Evolutionary conservation across 768 basidiomycete genomes (phyloP).

Genomic region (Dentipellis sp.): DNA sequence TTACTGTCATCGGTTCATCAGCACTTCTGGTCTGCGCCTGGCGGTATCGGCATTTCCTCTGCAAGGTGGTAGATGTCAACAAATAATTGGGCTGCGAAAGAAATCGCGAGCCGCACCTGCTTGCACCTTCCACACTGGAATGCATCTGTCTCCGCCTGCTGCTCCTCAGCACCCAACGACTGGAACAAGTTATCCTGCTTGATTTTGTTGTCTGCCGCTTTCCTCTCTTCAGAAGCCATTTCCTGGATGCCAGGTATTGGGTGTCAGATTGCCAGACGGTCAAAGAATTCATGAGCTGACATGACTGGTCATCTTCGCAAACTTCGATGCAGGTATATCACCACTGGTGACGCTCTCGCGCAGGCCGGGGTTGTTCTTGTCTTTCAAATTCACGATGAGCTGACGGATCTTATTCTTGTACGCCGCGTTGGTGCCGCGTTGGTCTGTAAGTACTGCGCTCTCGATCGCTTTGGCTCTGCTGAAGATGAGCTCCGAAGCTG

Average conservation of each 20-base stretch:
- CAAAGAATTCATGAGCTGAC: conserved; percentile 30
- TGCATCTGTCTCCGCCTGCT: conserved; percentile 91
- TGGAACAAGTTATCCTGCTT: conserved; percentile 84
- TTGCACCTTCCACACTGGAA: conserved; percentile 97
- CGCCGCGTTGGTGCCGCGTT: conserved; percentile 30
- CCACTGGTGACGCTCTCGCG: conserved; percentile 83
- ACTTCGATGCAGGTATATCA: conserved; percentile 55
- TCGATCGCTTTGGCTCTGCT: conserved; percentile 65
- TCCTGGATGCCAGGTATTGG: conserved; percentile 41
- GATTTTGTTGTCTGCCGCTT: conserved; percentile 75
- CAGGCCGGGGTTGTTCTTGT: conserved; percentile 84
- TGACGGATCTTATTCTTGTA: conserved; percentile 82
- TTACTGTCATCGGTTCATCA: conserved; percentile 96
- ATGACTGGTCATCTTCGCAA: conserved; percentile 76
- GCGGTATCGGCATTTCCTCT: conserved; percentile 85
- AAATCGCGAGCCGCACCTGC: conserved; percentile 39
- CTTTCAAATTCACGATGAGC: conserved; percentile 89
- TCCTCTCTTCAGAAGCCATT: conserved; percentile 91
- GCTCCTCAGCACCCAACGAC: conserved; percentile 81
- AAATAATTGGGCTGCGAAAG: not conserved
- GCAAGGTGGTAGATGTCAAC: conserved; percentile 1
- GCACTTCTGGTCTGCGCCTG: conserved; percentile 97
- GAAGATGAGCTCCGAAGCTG: conserved; percentile 65
- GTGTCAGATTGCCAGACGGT: not conserved
- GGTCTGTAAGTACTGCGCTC: conserved; percentile 42